Evolutionary conservation across 2,329 filamentous ascomycete species (phyloP), one percentile per base, ranked within the genome.

Genomic region (Clarireedia paspali): DNA sequence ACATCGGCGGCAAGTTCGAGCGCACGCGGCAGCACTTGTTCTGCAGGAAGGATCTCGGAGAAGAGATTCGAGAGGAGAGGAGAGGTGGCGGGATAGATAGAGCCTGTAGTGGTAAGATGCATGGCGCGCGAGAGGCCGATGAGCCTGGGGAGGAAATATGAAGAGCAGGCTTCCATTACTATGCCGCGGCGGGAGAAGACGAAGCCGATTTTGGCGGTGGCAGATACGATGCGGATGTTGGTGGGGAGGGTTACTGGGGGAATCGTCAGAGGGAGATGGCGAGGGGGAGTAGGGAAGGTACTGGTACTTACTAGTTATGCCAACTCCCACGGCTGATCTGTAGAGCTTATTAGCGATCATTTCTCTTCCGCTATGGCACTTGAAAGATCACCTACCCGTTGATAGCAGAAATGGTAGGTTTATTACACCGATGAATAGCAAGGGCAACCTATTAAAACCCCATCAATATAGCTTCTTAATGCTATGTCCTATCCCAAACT

Each of bases 151-250:
- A 91, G 75, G 73, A 88, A 91, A 70, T 80, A 91, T 7, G 81
- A 84, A 50, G 78, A 83, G 66, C 81, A 85, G 0, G 84, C 86
- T 70, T 91, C 88, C 80, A 88, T 85, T 57, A 82, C 76, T 64
- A 91, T 76, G 1, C 87, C 87, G 45, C 87, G 77, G 26, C 85
- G 79, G 24, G 79, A 77, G 69, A 91, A 91, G 17, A 89, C 85
- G 67, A 90, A 88, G 52, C 87, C 87, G 60, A 90, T 79, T 66
- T 86, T 87, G 2, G 85, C 83, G 10, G 73, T 70, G 42, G 72
- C 67, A 61, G 79, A 81, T 42, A 74, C 81, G 59, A 85, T 57
- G 30, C 77, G 73, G 52, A 81, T 74, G 49, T 74, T 75, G 52
- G 77, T 77, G 1, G 81, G 75, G 4, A 84, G 73, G 30, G 80